Percentiles rank a stretch among this genome's conserved stretches.
Evolutionary conservation across 768 basidiomycete species (phyloP).

Genomic region (Stropharia rugosoannulata): DNA sequence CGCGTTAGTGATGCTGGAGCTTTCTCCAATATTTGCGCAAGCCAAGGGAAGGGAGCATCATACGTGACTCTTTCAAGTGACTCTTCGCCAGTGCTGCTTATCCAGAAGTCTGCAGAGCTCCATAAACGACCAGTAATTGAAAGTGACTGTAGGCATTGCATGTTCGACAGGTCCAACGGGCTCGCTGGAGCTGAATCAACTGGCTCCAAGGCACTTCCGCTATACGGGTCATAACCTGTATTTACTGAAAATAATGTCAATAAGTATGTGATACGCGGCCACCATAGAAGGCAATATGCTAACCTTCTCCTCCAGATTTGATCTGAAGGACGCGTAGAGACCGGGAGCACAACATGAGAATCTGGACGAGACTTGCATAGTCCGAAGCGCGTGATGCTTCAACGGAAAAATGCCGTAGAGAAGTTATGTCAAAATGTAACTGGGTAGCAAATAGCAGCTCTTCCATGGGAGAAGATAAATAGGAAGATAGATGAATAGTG

Average conservation of each 20-base stretch:
- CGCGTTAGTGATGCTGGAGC: neutral
- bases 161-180: neutral
- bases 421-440: neutral
- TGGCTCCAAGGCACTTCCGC: neutral
- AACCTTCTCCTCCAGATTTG: conserved; percentile 4
- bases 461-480: neutral
- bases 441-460: neutral
- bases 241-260: neutral
- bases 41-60: conserved; percentile 8
- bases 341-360: no score
- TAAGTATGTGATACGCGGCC: neutral
- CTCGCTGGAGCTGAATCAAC: neutral
- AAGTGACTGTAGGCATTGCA: conserved; percentile 1
- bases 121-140: neutral
- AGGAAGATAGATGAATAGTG: neutral
- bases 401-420: neutral
- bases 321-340: conserved; percentile 4
- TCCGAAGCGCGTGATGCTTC: no score
- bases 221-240: neutral
- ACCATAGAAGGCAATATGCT: neutral
- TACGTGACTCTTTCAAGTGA: conserved; percentile 1
- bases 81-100: conserved; percentile 7
- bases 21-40: conserved; percentile 1
- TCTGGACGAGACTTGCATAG: no score
- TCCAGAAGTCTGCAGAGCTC: conserved; percentile 5